A percentile compares a stretch with the other conserved stretches of the same genome.
Evolutionary conservation across 2,329 filamentous ascomycete species (phyloP).

Genomic region (Ceratocystis cacaofunesta): DNA sequence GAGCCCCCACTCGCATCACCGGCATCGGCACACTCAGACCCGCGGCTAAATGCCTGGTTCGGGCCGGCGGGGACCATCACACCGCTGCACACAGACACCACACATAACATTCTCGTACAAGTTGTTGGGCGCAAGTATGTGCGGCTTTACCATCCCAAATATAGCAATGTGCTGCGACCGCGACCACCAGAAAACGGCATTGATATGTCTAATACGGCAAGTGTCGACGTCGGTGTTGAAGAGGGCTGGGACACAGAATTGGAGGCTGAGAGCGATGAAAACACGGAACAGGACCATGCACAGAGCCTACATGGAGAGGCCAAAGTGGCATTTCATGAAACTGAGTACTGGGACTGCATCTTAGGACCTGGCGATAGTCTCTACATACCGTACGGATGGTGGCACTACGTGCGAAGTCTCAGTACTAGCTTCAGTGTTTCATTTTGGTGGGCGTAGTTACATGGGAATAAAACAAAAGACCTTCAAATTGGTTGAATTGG

Average conservation of each 20-base stretch:
- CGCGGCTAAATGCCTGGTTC: conserved; percentile 81
- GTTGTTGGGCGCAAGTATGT: conserved; percentile 85
- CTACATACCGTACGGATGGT: conserved; percentile 90
- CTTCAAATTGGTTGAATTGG: not conserved
- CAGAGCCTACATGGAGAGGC: conserved; percentile 20
- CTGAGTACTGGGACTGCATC: conserved; percentile 61
- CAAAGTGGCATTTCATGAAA: conserved; percentile 35
- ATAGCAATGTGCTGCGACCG: conserved; percentile 45
- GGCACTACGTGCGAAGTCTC: conserved; percentile 86
- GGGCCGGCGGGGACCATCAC: conserved; percentile 79
- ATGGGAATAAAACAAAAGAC: not conserved
- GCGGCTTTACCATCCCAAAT: conserved; percentile 62
- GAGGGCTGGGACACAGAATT: conserved; percentile 40
- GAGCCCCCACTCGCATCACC: conserved; percentile 42
- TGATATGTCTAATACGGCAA: conserved; percentile 85
- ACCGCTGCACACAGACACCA: conserved; percentile 83
- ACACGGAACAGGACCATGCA: conserved; percentile 26
- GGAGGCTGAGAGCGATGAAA: conserved; percentile 19
- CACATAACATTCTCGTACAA: conserved; percentile 83
- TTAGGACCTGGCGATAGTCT: conserved; percentile 69
- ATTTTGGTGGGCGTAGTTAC: conserved; percentile 70
- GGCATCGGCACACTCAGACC: conserved; percentile 32
- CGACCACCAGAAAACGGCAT: conserved; percentile 52
- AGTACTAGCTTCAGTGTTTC: conserved; percentile 86
- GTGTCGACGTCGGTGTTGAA: conserved; percentile 57